A percentile compares a stretch with the other conserved stretches of the same genome.
Conservation (phyloP, 1,284 basidiomycete species). For the Trametes pubescens region DNA sequence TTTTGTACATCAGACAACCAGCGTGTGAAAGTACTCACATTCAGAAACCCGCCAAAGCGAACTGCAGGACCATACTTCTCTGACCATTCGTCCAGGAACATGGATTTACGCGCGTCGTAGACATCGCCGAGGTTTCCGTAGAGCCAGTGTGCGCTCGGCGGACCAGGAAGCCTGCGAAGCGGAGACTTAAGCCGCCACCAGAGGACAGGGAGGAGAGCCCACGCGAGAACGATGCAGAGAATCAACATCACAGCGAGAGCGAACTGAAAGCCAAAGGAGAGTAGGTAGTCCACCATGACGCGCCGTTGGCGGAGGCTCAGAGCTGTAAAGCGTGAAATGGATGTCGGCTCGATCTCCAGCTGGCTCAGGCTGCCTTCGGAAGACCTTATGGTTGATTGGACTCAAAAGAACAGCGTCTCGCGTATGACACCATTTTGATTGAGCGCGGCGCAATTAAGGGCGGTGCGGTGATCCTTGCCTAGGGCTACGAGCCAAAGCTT, state of each 20-base stretch:
- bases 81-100: constrained; percentile 27
- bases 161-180: constrained; percentile 56
- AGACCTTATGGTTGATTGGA: neutral
- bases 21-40: neutral
- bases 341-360: neutral
- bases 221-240: neutral
- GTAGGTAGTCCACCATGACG: neutral
- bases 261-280: neutral
- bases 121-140: constrained; percentile 52
- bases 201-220: neutral
- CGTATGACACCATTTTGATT: neutral
- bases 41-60: constrained; percentile 22
- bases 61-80: constrained; percentile 26
- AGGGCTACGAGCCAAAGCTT: neutral
- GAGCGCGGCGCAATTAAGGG: neutral
- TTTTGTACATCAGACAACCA: neutral
- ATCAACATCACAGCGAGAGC: neutral
- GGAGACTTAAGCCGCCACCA: constrained; percentile 43
- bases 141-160: constrained; percentile 54
- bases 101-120: constrained; percentile 12
- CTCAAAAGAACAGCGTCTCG: neutral
- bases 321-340: too few relatives aligned
- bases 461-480: neutral
- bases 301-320: too few relatives aligned
- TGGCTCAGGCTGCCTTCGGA: neutral